Conservation (phyloP, 495 filamentous ascomycete species). For the Lophiotrema nucula region DNA sequence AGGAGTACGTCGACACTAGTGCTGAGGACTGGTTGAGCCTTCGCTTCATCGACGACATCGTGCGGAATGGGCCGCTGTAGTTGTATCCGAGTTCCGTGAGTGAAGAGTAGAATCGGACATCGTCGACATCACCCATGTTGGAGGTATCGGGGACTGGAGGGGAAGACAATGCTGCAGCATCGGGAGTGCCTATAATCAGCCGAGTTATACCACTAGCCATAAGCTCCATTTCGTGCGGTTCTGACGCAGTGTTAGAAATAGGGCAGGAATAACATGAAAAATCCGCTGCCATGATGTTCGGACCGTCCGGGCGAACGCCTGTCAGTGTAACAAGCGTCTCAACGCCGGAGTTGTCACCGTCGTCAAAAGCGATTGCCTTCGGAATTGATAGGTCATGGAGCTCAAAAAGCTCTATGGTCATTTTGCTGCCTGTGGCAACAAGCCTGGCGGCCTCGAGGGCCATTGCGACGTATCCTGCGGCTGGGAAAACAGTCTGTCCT, state of each 20-base stretch:
- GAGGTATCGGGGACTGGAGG: too few relatives aligned
- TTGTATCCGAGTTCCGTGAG: constrained; percentile 8
- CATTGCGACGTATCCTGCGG: constrained; percentile 17
- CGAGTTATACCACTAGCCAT: too few relatives aligned
- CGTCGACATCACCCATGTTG: constrained; percentile 5
- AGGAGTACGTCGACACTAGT: too few relatives aligned
- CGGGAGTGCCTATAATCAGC: too few relatives aligned
- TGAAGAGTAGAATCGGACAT: constrained; percentile 7
- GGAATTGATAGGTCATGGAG: background rate
- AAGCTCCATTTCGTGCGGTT: too few relatives aligned
- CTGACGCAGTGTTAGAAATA: too few relatives aligned
- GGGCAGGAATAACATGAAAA: background rate
- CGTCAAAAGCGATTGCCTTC: constrained; percentile 3
- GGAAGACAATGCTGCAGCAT: too few relatives aligned
- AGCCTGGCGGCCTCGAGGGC: constrained; percentile 15
- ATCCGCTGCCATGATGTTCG: background rate
- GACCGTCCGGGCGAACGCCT: background rate
- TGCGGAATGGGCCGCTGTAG: constrained; percentile 5
- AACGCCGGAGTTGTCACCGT: background rate
- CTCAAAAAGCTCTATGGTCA: background rate
- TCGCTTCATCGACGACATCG: constrained; percentile 3
- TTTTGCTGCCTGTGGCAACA: background rate
- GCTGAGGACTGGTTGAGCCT: background rate
- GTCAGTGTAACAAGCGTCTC: constrained; percentile 1
- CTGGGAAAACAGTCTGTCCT: constrained; percentile 34